phyloP scores from a whole-genome alignment of 2,329 filamentous ascomycete species.

The Verticillium klebahnii region DNA sequence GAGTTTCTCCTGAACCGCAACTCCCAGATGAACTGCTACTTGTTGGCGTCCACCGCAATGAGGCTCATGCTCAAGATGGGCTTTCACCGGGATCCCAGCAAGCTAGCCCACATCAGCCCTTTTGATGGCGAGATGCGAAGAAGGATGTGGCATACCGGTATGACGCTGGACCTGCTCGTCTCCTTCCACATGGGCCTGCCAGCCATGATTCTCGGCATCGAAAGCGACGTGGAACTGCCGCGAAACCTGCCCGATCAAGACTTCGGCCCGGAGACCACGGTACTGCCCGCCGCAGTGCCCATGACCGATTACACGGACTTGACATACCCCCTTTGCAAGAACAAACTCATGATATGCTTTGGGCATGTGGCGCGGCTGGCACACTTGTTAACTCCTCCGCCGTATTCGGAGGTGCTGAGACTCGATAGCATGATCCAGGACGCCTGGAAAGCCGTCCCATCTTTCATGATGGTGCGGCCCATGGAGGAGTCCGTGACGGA shows the following conservation, averaged over 20 bases:
- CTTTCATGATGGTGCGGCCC: slow-evolving; percentile 42
- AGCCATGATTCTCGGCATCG: slow-evolving; percentile 58
- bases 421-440: slow-evolving; percentile 42
- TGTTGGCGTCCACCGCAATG: slow-evolving; percentile 44
- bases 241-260: slow-evolving; percentile 62
- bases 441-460: slow-evolving; percentile 39
- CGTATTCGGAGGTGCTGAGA: slow-evolving; percentile 43
- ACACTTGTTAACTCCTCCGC: slow-evolving; percentile 41
- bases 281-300: slow-evolving; percentile 53
- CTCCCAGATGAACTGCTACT: slow-evolving; percentile 49
- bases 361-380: slow-evolving; percentile 44
- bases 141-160: slow-evolving; percentile 47
- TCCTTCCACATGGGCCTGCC: slow-evolving; percentile 66
- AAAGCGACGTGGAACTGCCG: slow-evolving; percentile 58
- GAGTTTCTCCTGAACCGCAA: slow-evolving; percentile 48
- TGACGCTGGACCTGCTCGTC: slow-evolving; percentile 59
- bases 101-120: slow-evolving; percentile 43
- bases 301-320: slow-evolving; percentile 54
- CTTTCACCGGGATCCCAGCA: slow-evolving; percentile 50
- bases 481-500: slow-evolving; percentile 46
- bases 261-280: slow-evolving; percentile 49
- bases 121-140: slow-evolving; percentile 52
- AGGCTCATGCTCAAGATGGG: slow-evolving; percentile 56
- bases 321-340: slow-evolving; percentile 51
- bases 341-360: slow-evolving; percentile 41